Percentiles rank a stretch among this genome's conserved stretches.
These are phyloP conservation scores for Suillus lakei DNA, from an alignment of 768 basidiomycete genomes.

Conservation along the genomic window DNA sequence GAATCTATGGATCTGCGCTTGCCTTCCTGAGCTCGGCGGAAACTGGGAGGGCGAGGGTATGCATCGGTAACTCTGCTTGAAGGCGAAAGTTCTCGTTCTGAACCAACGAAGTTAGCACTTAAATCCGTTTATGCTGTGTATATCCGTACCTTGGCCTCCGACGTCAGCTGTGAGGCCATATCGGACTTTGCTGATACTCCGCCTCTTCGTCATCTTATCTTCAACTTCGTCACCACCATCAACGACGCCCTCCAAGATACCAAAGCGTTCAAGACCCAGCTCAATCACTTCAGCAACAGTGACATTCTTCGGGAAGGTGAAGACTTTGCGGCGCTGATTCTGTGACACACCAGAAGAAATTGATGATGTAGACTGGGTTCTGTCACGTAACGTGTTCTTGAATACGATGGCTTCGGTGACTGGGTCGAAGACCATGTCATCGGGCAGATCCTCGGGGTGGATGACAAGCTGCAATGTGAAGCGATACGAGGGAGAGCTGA, in stretches of 20 bases:
- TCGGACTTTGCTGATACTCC: constrained; percentile 77
- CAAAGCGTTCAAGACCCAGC: constrained; percentile 88
- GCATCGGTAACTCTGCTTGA: constrained; percentile 88
- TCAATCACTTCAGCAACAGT: constrained; percentile 98
- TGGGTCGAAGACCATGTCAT: constrained; percentile 94
- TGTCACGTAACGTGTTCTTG: constrained; percentile 69
- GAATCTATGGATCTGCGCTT: constrained; percentile 92
- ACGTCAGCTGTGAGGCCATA: constrained; percentile 73
- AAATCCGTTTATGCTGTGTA: constrained; percentile 7
- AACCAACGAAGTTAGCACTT: constrained; percentile 12
- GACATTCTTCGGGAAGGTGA: constrained; percentile 92
- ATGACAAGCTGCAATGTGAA: constrained; percentile 90
- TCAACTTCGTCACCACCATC: constrained; percentile 99
- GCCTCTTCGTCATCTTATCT: constrained; percentile 84
- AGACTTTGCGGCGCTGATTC: constrained; percentile 75
- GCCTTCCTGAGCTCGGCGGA: constrained; percentile 60
- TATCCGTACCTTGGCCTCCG: constrained; percentile 65
- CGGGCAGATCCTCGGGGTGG: constrained; percentile 89
- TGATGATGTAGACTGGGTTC: constrained; percentile 44
- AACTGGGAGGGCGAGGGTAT: constrained; percentile 73
- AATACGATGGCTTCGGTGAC: constrained; percentile 94
- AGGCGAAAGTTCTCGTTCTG: constrained; percentile 80
- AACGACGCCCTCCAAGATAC: constrained; percentile 95
- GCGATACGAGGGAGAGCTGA: constrained; percentile 80
- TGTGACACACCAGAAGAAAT: constrained; percentile 60